These are phyloP conservation scores for Coemansia sp. DNA, from an alignment of 192 early-diverging fungal species.

Conservation along the genomic window DNA sequence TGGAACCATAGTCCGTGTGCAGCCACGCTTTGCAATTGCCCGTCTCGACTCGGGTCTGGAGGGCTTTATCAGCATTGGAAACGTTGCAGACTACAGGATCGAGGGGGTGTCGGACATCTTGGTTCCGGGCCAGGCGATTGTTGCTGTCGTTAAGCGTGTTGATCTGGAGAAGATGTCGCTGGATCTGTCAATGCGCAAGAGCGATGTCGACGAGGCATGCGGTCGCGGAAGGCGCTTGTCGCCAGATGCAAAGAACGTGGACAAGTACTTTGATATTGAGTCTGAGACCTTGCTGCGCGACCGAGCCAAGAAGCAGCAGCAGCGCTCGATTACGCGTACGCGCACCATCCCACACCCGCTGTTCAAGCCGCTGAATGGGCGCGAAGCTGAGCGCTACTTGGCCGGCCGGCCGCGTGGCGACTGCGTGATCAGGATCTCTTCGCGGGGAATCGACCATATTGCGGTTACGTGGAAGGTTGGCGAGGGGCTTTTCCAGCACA, in stretches of 20 bases:
- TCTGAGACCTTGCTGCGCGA: constrained; percentile 47
- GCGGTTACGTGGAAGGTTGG: constrained; percentile 93
- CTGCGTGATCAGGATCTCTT: constrained; percentile 87
- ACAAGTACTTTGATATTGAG: constrained; percentile 64
- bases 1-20: constrained; percentile 66
- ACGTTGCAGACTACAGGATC: constrained; percentile 61
- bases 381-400: constrained; percentile 75
- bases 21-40: constrained; percentile 74
- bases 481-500: constrained; percentile 84
- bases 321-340: constrained; percentile 41
- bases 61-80: constrained; percentile 70
- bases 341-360: constrained; percentile 83
- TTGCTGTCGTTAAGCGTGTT: constrained; percentile 76
- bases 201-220: constrained; percentile 54
- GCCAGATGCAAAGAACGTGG: constrained; percentile 39
- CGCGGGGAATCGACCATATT: constrained; percentile 83
- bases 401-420: constrained; percentile 67
- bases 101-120: constrained; percentile 62
- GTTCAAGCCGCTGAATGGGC: constrained; percentile 72
- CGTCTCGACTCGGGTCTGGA: constrained; percentile 82
- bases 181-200: constrained; percentile 70
- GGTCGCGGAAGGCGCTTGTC: constrained; percentile 41
- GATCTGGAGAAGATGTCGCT: constrained; percentile 75
- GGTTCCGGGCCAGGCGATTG: constrained; percentile 68
- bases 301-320: constrained; percentile 33